These are phyloP conservation scores for Protomyces pachydermus DNA, from an alignment of 1,139 yeast species.

Conservation along the genomic window DNA sequence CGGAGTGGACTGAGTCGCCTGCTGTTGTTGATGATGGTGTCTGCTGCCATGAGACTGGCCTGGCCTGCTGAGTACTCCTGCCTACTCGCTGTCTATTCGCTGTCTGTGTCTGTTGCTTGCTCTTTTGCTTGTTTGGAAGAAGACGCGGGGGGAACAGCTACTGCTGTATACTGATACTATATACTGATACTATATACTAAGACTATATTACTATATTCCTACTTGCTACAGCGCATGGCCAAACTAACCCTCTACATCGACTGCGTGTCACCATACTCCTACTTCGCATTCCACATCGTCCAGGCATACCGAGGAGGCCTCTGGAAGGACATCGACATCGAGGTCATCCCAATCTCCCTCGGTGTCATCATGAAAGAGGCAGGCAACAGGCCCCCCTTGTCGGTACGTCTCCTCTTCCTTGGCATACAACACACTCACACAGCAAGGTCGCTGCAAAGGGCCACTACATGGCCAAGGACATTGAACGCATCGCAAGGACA, in stretches of 20 bases:
- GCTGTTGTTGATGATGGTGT: neutral
- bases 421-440: no score
- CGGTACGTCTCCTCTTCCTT: neutral
- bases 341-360: conserved; percentile 7
- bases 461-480: conserved; percentile 5
- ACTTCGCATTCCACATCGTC: conserved; percentile 19
- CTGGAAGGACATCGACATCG: conserved; percentile 18
- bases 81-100: neutral
- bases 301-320: conserved; percentile 16
- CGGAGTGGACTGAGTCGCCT: no score
- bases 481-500: neutral
- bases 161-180: neutral
- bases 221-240: neutral
- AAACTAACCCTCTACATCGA: conserved; percentile 21
- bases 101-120: neutral
- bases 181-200: neutral
- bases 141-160: neutral
- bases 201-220: no score
- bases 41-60: neutral
- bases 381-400: conserved; percentile 17
- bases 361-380: conserved; percentile 20
- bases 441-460: conserved; percentile 1
- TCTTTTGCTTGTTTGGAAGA: neutral
- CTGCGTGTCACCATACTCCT: conserved; percentile 12
- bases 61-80: no score